These are phyloP conservation scores for Eucalyptus brandiana DNA, from an alignment of 345 rosid species.

Conservation along the genomic window DNA sequence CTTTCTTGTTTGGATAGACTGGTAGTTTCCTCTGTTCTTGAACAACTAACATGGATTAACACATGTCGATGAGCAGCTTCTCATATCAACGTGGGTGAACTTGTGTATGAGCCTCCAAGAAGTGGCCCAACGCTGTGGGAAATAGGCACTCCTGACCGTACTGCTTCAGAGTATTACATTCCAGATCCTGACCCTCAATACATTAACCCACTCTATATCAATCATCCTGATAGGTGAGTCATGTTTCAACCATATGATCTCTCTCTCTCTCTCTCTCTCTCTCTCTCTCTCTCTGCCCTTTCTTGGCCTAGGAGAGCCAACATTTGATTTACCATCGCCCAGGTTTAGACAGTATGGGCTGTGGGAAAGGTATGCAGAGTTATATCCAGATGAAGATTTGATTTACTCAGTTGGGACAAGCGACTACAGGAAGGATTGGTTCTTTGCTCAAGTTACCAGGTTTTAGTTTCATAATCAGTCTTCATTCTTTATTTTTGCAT, in stretches of 20 bases:
- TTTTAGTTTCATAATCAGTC: neutral
- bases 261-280: neutral
- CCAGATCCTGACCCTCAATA: slow-evolving; percentile 63
- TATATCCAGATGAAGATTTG: slow-evolving; percentile 65
- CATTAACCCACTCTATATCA: slow-evolving; percentile 48
- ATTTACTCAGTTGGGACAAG: slow-evolving; percentile 44
- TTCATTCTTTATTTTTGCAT: neutral
- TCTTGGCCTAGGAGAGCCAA: neutral
- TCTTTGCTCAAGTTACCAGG: slow-evolving; percentile 83
- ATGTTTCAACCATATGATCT: neutral
- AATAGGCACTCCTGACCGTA: slow-evolving; percentile 79
- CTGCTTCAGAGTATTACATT: slow-evolving; percentile 76
- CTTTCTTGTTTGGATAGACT: neutral
- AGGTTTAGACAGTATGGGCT: slow-evolving; percentile 88
- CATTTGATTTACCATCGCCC: neutral
- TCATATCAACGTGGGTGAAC: slow-evolving; percentile 31
- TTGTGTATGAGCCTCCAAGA: slow-evolving; percentile 76
- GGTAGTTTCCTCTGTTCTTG: neutral
- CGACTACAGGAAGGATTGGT: slow-evolving; percentile 67
- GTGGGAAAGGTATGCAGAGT: slow-evolving; percentile 83
- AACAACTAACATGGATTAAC: neutral
- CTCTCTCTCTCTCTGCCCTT: neutral
- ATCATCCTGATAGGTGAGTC: slow-evolving; percentile 45
- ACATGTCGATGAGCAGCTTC: slow-evolving; percentile 12
- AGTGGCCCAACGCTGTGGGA: slow-evolving; percentile 88